phyloP scores from a whole-genome alignment of 768 basidiomycete species.

The Jaapia argillacea region DNA sequence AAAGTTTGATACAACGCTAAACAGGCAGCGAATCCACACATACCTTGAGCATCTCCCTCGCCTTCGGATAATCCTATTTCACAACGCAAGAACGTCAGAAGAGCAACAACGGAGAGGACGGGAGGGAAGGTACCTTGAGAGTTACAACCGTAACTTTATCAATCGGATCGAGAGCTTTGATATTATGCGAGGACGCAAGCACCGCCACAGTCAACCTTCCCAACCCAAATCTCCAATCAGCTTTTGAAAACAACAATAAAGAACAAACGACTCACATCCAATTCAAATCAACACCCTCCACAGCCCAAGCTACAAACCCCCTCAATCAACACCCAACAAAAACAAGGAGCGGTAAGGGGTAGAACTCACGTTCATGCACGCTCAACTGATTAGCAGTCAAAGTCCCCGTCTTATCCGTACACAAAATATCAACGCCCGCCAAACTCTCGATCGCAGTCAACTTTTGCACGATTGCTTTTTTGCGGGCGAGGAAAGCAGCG shows the following conservation, averaged over 20 bases:
- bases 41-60: conserved; percentile 23
- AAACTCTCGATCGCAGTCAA: conserved; percentile 39
- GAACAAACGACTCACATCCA: conserved; percentile 16
- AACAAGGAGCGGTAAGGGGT: no score
- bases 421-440: conserved; percentile 39
- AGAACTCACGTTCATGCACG: conserved; percentile 26
- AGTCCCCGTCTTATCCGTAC: conserved; percentile 34
- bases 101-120: background rate
- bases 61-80: conserved; percentile 32
- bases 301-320: no score
- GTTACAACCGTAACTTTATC: conserved; percentile 36
- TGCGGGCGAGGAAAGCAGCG: conserved; percentile 30
- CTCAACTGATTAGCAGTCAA: conserved; percentile 38
- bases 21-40: background rate
- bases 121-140: conserved; percentile 19
- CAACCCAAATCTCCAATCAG: conserved; percentile 7
- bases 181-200: conserved; percentile 35
- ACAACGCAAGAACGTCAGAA: no score
- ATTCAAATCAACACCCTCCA: conserved; percentile 18
- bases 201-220: conserved; percentile 32
- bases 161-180: conserved; percentile 36
- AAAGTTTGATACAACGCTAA: background rate
- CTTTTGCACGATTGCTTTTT: conserved; percentile 37
- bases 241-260: background rate
- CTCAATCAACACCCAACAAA: background rate